Evolutionary conservation across 495 filamentous ascomycete species (phyloP).

Genomic region (Paragyromitra xinjiangensis): DNA sequence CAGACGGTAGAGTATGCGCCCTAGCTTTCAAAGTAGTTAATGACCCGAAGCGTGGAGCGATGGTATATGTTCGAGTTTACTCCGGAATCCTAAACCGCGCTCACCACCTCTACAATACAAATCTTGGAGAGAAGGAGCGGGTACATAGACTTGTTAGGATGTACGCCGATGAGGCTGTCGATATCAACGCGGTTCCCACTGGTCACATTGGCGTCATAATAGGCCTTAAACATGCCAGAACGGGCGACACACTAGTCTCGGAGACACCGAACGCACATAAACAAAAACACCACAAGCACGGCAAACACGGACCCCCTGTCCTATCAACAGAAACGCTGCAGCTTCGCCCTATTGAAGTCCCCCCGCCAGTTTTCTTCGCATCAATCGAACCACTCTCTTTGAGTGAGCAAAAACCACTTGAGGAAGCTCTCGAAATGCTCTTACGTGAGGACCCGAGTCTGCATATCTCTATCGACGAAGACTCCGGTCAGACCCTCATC

Average conservation of each 20-base stretch:
- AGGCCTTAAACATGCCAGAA: slow-evolving; percentile 87
- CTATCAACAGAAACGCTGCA: slow-evolving; percentile 67
- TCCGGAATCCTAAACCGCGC: slow-evolving; percentile 79
- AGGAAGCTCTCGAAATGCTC: slow-evolving; percentile 76
- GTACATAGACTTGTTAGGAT: slow-evolving; percentile 86
- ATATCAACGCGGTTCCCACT: slow-evolving; percentile 77
- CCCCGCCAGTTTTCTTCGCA: slow-evolving; percentile 94
- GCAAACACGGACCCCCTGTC: slow-evolving; percentile 13
- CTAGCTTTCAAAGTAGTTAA: slow-evolving; percentile 97
- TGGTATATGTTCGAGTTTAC: slow-evolving; percentile 94
- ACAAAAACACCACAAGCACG: slow-evolving; percentile 41
- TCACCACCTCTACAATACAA: slow-evolving; percentile 84
- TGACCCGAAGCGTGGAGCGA: slow-evolving; percentile 81
- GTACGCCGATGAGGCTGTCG: slow-evolving; percentile 87
- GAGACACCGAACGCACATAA: slow-evolving; percentile 29
- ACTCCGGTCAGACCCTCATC: slow-evolving; percentile 90
- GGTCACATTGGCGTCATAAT: slow-evolving; percentile 97
- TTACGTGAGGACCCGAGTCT: slow-evolving; percentile 93
- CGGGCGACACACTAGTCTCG: slow-evolving; percentile 88
- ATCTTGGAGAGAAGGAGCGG: slow-evolving; percentile 80
- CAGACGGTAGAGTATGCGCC: slow-evolving; percentile 68
- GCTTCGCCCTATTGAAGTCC: slow-evolving; percentile 85
- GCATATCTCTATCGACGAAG: slow-evolving; percentile 83
- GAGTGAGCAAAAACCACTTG: slow-evolving; percentile 77
- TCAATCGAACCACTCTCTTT: slow-evolving; percentile 85